Evolutionary conservation across 2,329 filamentous ascomycete species (phyloP), one percentile per base, ranked within the genome.

Genomic region (Verticillium alfalfae): DNA sequence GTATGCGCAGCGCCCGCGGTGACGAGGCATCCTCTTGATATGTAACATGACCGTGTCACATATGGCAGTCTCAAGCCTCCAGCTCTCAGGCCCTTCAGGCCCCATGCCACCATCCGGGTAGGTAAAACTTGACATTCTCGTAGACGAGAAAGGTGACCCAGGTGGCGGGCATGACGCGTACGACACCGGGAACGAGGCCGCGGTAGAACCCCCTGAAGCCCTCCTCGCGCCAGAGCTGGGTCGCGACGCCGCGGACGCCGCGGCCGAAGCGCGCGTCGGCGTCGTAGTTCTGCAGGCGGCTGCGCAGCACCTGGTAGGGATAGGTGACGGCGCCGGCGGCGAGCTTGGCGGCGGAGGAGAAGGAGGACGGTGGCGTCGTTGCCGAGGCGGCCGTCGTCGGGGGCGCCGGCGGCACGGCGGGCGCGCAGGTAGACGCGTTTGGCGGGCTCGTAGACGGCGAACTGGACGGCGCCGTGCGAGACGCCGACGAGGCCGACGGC

Each of bases 61-160:
- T 26, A 26, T 26, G 2, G 26, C 4, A 26, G 26, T 26, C 26
- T 26, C 26, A 26, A 26, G 26, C 26, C 26, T 26, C 26, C 26
- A 26, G 26, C 4, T 26, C 26, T n/a, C n/a, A n/a, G n/a, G n/a
- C n/a, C n/a, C n/a, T n/a, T 7, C 41, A 26, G 2, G 18, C 18
- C 41, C 22, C 41, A 49, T 22, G n/a, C 41, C 41, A 49, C 41
- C 41, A 49, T 56, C 70, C 70, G 31, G 85, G 80, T 39, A 96
- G 73, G 72, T 91, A 88, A 67, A 84, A 87, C 76, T 90, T 93
- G 63, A 90, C 88, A 75, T 98, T 98, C 79, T 99, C 95, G 76
- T 98, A 98, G 31, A 98, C 93, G 69, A 99, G 76, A 72, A 99
- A 98, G 1, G 94, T 98, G 60, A 97, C 92, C 85, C 95, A 96